Conservation (phyloP, 2,329 filamentous ascomycete genomes). For the Ophiostoma sp. region DNA sequence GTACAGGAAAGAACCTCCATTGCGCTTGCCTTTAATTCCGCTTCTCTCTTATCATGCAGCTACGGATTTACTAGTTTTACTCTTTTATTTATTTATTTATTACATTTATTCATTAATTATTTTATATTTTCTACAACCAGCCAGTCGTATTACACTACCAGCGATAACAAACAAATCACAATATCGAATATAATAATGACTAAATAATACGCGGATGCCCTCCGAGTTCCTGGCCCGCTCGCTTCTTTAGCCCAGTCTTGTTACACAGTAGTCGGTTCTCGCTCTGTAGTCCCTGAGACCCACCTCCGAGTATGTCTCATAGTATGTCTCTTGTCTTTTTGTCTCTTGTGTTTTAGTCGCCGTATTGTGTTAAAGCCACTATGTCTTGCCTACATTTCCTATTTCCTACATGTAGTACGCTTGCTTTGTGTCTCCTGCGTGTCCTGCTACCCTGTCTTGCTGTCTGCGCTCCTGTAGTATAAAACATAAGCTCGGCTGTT, state of each 20-base stretch:
- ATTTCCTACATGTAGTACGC: too few relatives aligned
- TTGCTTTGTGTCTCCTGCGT: too few relatives aligned
- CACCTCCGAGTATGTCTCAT: not conserved
- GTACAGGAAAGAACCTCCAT: not conserved
- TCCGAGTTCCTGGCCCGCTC: constrained; percentile 5
- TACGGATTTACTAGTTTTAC: not conserved
- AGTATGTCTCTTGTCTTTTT: not conserved
- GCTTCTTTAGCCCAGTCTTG: not conserved
- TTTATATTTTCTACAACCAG: not conserved
- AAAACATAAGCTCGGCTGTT: too few relatives aligned
- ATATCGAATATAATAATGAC: not conserved
- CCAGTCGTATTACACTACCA: not conserved
- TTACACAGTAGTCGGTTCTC: not conserved
- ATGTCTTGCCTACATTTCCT: not conserved
- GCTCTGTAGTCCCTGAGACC: not conserved
- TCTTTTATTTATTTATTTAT: not conserved
- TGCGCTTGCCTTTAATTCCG: not conserved
- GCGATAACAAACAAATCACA: not conserved
- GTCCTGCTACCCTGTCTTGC: too few relatives aligned
- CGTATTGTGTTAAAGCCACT: too few relatives aligned
- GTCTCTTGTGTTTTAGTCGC: not conserved
- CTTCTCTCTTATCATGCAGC: not conserved
- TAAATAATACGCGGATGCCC: not conserved
- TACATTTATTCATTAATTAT: not conserved
- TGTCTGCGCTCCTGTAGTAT: too few relatives aligned